Evolutionary conservation across 352 stramenopile species (phyloP).

Genomic region (Phytophthora pini): DNA sequence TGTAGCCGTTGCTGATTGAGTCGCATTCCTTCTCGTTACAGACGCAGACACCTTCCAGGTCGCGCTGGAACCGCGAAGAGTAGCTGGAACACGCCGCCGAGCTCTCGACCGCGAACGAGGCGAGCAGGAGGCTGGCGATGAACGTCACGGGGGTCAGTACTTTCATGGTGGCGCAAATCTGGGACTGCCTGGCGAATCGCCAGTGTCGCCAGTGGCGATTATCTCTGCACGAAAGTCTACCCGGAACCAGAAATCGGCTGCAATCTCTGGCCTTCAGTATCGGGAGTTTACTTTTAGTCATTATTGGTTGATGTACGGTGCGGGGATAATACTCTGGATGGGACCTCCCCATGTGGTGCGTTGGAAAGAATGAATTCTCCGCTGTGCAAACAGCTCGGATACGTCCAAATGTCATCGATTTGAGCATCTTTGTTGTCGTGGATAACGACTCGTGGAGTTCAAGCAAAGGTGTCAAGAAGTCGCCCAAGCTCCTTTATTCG

Average conservation of each 20-base stretch:
- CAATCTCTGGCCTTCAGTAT: too few relatives aligned
- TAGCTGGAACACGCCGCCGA: neutral
- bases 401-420: too few relatives aligned
- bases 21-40: slow-evolving; percentile 6
- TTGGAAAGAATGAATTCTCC: too few relatives aligned
- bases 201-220: neutral
- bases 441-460: too few relatives aligned
- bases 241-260: too few relatives aligned
- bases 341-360: neutral
- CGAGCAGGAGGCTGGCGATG: neutral
- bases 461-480: too few relatives aligned
- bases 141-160: neutral
- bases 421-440: too few relatives aligned
- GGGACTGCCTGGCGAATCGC: neutral
- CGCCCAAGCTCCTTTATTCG: too few relatives aligned
- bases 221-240: neutral
- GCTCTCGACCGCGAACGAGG: neutral
- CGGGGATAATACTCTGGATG: neutral
- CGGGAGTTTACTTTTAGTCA: neutral
- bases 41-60: slow-evolving; percentile 2
- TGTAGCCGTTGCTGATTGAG: slow-evolving; percentile 25
- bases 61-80: neutral
- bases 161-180: neutral
- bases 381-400: too few relatives aligned
- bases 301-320: neutral